Evolutionary conservation across 805 yeast species (phyloP), one percentile per base, ranked within the genome.

Genomic region (Suhomyces emberorum): DNA sequence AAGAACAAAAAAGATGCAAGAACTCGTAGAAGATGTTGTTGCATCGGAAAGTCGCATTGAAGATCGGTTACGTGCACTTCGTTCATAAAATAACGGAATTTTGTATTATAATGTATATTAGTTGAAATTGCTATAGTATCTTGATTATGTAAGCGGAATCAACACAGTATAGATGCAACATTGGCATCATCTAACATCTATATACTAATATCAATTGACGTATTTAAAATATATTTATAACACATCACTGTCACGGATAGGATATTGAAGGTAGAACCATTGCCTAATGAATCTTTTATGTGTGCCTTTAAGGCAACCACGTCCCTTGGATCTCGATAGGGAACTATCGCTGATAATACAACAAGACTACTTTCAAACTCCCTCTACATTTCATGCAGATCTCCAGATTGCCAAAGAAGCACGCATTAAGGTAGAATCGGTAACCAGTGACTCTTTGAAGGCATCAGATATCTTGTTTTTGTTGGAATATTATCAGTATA

Each of bases 241-340:
- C n/a, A n/a, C n/a, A n/a, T n/a, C n/a, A n/a, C n/a, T n/a, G n/a
- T n/a, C n/a, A n/a, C n/a, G n/a, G n/a, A n/a, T n/a, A n/a, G n/a
- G n/a, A n/a, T n/a, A n/a, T n/a, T n/a, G n/a, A n/a, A n/a, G n/a
- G n/a, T n/a, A n/a, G n/a, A n/a, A n/a, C n/a, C 12, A 5, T 7
- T 7, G 14, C 12, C 8, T 23, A 14, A 7, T 23, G 26, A 76
- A 77, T 41, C 54, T 79, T 26, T 52, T 79, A 12, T 63, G 62
- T 39, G 59, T 81, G 3, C 83, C 84, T 0, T 62, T 70, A 15
- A 61, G 82, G 32, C 63, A 66, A 36, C 69, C 83, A 0, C 54
- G 59, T 21, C 56, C 59, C 6, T 48, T 72, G 3, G 69, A 69
- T 32, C 44, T 80, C 5, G 69, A 64, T 2, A 49, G 48, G 1